A percentile compares a stretch with the other conserved stretches of the same genome.
phyloP scores from a whole-genome alignment of 306 rosid species.

The Cicer bijugum region DNA sequence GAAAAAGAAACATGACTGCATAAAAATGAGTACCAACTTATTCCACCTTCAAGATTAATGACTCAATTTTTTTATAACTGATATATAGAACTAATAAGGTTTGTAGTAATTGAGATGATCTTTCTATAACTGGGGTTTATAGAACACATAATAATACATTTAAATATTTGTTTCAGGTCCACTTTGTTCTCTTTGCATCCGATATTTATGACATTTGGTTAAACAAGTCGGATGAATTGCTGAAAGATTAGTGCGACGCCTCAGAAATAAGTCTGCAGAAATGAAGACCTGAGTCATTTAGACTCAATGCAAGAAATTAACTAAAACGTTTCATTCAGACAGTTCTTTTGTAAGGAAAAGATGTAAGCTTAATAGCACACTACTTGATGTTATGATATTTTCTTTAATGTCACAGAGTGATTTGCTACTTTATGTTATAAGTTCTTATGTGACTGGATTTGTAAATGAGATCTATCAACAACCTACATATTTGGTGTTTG shows the following conservation, averaged over 20 bases:
- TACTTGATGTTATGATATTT: conserved; percentile 5
- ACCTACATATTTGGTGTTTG: conserved; percentile 2
- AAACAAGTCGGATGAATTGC: conserved; percentile 63
- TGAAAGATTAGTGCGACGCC: conserved; percentile 47
- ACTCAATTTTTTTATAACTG: neutral
- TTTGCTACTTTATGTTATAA: conserved; percentile 12
- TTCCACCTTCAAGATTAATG: neutral
- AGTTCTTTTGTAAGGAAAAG: conserved; percentile 10
- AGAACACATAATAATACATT: conserved; percentile 17
- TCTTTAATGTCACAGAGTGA: neutral
- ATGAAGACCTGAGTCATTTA: conserved; percentile 30
- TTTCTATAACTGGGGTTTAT: conserved; percentile 11
- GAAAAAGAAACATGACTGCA: neutral
- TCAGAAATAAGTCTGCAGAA: conserved; percentile 1
- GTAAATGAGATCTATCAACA: conserved; percentile 3
- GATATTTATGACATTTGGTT: conserved; percentile 69
- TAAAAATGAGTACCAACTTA: neutral
- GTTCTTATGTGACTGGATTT: neutral
- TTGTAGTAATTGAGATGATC: neutral
- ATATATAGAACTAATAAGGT: neutral
- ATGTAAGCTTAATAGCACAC: neutral
- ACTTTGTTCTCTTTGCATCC: conserved; percentile 66
- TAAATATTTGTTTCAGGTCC: conserved; percentile 62
- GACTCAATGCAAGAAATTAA: conserved; percentile 20
- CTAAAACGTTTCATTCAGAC: conserved; percentile 18